Evolutionary conservation across 257 asterid genomes (phyloP).

Genomic region (Primulina huaijiensis): DNA sequence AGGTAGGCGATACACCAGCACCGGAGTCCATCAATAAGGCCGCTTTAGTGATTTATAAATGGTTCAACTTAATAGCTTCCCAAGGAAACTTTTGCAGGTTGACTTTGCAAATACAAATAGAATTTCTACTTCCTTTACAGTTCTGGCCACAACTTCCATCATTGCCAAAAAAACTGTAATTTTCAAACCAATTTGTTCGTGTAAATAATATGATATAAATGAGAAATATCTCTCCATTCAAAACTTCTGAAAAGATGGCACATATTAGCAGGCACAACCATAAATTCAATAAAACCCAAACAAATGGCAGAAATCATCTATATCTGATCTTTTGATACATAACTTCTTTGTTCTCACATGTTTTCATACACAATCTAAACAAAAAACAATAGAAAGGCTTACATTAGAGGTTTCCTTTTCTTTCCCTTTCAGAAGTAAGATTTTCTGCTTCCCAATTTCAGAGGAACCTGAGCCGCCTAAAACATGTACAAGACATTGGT

Average conservation of each 20-base stretch:
- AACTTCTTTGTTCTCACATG: not conserved
- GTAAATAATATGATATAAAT: not conserved
- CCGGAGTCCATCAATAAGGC: not conserved
- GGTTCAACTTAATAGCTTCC: not conserved
- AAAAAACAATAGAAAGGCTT: conserved; percentile 33
- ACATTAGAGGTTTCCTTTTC: conserved; percentile 70
- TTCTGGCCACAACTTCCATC: not conserved
- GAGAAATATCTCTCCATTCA: conserved; percentile 5
- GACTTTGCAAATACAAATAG: conserved; percentile 1
- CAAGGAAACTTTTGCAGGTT: conserved; percentile 3
- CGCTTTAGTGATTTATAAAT: conserved; percentile 9
- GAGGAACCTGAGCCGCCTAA: conserved; percentile 41
- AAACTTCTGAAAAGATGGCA: not conserved
- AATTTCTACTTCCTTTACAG: not conserved
- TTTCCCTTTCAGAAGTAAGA: conserved; percentile 78
- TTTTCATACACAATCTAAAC: conserved; percentile 1
- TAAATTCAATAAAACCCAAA: not conserved
- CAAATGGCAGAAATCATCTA: conserved; percentile 2
- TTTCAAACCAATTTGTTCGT: not conserved
- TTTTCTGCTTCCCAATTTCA: conserved; percentile 67
- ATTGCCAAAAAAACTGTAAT: not conserved
- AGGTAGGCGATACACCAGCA: not conserved
- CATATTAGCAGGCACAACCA: not conserved
- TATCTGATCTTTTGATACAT: not conserved
- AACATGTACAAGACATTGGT: conserved; percentile 14